phyloP scores from a whole-genome alignment of 305 asterid genomes.

The Solanum aculeatissimum region DNA sequence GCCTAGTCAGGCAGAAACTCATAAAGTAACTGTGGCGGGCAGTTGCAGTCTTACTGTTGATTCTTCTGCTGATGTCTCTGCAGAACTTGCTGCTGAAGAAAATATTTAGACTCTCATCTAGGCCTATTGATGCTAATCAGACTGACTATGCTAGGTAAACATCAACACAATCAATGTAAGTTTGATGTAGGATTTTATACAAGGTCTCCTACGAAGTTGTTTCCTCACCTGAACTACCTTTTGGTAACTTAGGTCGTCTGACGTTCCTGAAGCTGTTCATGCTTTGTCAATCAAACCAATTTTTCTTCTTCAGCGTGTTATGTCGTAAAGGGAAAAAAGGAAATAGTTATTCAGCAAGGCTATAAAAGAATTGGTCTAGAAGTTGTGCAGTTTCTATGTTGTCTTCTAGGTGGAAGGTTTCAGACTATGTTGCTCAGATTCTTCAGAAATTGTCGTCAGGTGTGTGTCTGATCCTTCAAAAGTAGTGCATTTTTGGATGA shows the following conservation, averaged over 20 bases:
- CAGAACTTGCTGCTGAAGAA: not conserved
- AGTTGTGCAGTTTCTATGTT: not conserved
- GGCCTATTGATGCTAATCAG: not conserved
- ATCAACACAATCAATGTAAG: not conserved
- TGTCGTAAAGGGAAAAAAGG: not conserved
- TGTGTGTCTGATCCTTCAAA: too few relatives aligned
- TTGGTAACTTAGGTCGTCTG: not conserved
- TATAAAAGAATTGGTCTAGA: not conserved
- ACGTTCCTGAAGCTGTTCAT: not conserved
- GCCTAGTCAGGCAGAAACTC: not conserved
- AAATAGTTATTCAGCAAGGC: not conserved
- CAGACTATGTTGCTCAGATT: not conserved
- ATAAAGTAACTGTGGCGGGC: not conserved
- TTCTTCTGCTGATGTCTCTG: conserved; percentile 6
- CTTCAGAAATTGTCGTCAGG: too few relatives aligned
- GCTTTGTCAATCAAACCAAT: not conserved
- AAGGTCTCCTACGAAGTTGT: not conserved
- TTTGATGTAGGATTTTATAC: not conserved
- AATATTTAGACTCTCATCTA: not conserved
- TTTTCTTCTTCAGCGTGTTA: not conserved
- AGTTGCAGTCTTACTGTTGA: not conserved
- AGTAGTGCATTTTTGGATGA: too few relatives aligned
- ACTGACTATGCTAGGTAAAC: conserved; percentile 7
- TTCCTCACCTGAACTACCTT: not conserved
- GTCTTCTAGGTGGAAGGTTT: not conserved